Conservation (phyloP, 2,329 filamentous ascomycete species). For the Colletotrichum lupini region DNA sequence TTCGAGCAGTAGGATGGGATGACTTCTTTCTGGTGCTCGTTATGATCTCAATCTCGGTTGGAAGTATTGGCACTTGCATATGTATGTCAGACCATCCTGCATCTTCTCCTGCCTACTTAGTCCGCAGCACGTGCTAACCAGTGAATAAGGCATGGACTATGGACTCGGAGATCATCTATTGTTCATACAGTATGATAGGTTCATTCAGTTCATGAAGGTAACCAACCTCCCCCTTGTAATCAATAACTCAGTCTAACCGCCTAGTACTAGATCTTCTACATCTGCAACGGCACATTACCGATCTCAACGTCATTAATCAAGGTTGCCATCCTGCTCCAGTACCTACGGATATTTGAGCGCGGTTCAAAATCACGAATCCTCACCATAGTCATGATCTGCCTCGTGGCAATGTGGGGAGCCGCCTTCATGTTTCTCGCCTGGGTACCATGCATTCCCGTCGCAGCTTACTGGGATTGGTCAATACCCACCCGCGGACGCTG, state of each 20-base stretch:
- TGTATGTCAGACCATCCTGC: neutral
- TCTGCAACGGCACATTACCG: slow-evolving; percentile 35
- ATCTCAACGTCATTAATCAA: slow-evolving; percentile 37
- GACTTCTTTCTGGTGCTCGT: slow-evolving; percentile 35
- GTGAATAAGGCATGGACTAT: neutral
- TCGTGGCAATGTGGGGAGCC: slow-evolving; percentile 45
- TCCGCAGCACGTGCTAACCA: neutral
- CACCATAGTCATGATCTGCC: slow-evolving; percentile 37
- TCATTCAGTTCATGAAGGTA: slow-evolving; percentile 24
- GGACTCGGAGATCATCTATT: slow-evolving; percentile 21
- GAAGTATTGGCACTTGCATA: slow-evolving; percentile 7
- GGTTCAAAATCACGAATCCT: slow-evolving; percentile 30
- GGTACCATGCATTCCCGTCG: slow-evolving; percentile 46
- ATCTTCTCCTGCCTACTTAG: neutral
- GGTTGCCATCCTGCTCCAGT: slow-evolving; percentile 37
- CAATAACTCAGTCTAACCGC: neutral
- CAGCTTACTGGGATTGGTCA: slow-evolving; percentile 45
- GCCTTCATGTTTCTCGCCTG: slow-evolving; percentile 44
- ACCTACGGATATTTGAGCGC: slow-evolving; percentile 34
- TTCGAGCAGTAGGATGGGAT: slow-evolving; percentile 33
- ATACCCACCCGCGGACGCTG: slow-evolving; percentile 33
- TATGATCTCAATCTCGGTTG: slow-evolving; percentile 25
- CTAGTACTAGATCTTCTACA: slow-evolving; percentile 32
- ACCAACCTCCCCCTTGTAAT: neutral
- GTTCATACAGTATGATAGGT: neutral